Evolutionary conservation across 2,329 filamentous ascomycete species (phyloP), one percentile per base, ranked within the genome.

Genomic region (Cadophora luteo-olivacea): DNA sequence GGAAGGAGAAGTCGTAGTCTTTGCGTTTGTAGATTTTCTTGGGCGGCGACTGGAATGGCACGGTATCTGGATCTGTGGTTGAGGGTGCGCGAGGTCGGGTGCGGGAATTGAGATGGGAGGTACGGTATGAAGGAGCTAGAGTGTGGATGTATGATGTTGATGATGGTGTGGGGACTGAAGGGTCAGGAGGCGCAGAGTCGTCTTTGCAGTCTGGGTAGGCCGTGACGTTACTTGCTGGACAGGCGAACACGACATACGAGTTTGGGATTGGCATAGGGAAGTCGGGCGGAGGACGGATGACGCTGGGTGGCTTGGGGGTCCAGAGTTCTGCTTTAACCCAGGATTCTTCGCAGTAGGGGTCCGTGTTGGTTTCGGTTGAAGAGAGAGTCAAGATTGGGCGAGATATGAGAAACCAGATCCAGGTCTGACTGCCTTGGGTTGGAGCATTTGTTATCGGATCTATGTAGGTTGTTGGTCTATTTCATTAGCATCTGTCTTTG

Each of bases 1-100:
- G 67, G 67, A 70, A 71, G 2, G 73, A 75, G 65, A 78, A 72
- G 24, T 77, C 74, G 64, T 73, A 74, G 62, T 78, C 75, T 49
- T 58, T 69, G 32, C 75, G 70, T 52, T 74, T 73, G 49, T 67
- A 36, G 41, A 72, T 22, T 57, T 58, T 70, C 4, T 54, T 69
- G 9, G 29, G 41, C 4, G 24, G 5, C 16, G 57, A 48, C 1
- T 19, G 4, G n/a, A 11, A 7, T 9, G 38, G 8, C 3, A 3
- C 41, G 14, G 41, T 5, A 22, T 49, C 45, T 8, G 25, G 29
- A 2, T 22, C 3, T 9, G 57, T 36, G 1, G n/a, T 3, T 16
- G 22, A 29, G 25, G 16, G 3, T 16, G 49, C 25, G 29, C 48
- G 41, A 1, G 24, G 41, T 16, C 24, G 22, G 16, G 24, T 24